phyloP scores from a whole-genome alignment of 768 basidiomycete genomes.

The Neoboletus brunneissimus region DNA sequence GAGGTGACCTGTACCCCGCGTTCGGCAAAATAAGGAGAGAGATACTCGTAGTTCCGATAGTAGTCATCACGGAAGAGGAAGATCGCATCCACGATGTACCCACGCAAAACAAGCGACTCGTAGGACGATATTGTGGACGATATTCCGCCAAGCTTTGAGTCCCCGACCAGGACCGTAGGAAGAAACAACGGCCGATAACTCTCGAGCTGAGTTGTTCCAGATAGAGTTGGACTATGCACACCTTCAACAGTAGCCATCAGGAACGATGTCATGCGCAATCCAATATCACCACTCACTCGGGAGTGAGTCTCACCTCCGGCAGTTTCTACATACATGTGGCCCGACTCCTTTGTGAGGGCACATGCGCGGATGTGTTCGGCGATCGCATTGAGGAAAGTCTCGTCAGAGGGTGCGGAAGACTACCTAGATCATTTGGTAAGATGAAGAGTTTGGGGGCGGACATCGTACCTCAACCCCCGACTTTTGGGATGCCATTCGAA shows the following conservation, averaged over 20 bases:
- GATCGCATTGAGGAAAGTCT: conserved; percentile 62
- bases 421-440: conserved; percentile 17
- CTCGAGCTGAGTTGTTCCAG: conserved; percentile 81
- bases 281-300: conserved; percentile 7
- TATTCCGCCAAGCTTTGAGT: conserved; percentile 89
- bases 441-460: background rate
- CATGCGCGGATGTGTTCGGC: conserved; percentile 57
- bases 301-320: conserved; percentile 78
- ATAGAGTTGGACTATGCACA: conserved; percentile 86
- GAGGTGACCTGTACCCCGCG: conserved; percentile 56
- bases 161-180: conserved; percentile 84
- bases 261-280: background rate
- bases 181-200: conserved; percentile 83
- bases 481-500: conserved; percentile 41
- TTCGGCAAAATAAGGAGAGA: conserved; percentile 75
- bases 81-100: conserved; percentile 83
- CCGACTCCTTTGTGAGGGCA: conserved; percentile 35
- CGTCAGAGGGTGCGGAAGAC: conserved; percentile 52
- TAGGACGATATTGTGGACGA: conserved; percentile 90
- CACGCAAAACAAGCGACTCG: conserved; percentile 86
- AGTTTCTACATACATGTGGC: conserved; percentile 85
- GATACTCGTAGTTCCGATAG: conserved; percentile 85
- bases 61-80: conserved; percentile 83
- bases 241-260: conserved; percentile 48
- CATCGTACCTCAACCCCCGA: conserved; percentile 30